A percentile compares a stretch with the other conserved stretches of the same genome.
Conservation (phyloP, 2,329 filamentous ascomycete species). For the Parafenestella ontariensis region DNA sequence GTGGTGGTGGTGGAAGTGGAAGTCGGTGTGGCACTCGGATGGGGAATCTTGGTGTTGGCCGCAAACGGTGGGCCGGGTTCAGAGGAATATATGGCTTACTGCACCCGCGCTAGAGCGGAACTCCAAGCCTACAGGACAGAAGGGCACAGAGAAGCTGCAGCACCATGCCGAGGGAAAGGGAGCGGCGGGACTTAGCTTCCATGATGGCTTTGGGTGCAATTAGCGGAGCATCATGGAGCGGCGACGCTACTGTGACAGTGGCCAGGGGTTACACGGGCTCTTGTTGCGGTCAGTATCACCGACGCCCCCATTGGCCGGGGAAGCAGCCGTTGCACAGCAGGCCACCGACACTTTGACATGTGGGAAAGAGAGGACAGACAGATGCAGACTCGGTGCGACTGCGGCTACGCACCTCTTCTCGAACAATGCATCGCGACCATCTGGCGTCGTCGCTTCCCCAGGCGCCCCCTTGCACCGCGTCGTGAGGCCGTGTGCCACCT, state of each 20-base stretch:
- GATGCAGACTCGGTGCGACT: constrained; percentile 6
- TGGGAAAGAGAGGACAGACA: neutral
- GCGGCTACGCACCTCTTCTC: constrained; percentile 7
- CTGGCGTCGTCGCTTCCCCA: no score
- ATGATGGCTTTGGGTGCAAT: constrained; percentile 23
- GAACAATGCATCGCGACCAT: neutral
- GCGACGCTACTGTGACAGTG: constrained; percentile 14
- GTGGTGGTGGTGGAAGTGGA: constrained; percentile 4
- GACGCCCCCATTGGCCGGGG: constrained; percentile 19
- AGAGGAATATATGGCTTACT: constrained; percentile 23
- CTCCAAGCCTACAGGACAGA: constrained; percentile 8
- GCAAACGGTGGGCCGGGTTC: constrained; percentile 25
- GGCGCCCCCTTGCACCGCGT: neutral
- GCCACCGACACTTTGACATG: constrained; percentile 15
- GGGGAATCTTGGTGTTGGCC: constrained; percentile 11
- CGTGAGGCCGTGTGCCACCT: neutral
- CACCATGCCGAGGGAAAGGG: constrained; percentile 23
- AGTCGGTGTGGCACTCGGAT: constrained; percentile 10
- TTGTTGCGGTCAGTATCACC: constrained; percentile 23
- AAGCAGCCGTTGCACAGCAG: constrained; percentile 1
- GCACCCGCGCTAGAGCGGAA: constrained; percentile 16
- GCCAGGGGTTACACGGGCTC: constrained; percentile 1
- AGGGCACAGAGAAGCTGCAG: constrained; percentile 8
- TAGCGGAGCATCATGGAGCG: constrained; percentile 21
- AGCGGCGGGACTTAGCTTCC: constrained; percentile 34